Evolutionary conservation across 1,284 basidiomycete species (phyloP).

Genomic region (Chalciporus sp.): DNA sequence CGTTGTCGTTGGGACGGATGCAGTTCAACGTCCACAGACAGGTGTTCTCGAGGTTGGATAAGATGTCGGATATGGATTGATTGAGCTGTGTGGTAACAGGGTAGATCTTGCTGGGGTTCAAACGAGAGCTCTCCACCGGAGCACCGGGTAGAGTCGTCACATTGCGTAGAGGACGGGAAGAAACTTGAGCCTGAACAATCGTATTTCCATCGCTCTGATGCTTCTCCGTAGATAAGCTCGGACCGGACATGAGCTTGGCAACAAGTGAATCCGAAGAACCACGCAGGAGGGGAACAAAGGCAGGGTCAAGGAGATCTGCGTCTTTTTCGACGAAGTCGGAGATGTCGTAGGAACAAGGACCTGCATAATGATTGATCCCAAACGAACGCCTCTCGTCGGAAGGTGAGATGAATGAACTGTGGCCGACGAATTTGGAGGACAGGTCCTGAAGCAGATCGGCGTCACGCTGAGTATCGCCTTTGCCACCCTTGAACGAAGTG

Average conservation of each 20-base stretch:
- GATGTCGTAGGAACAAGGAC: constrained; percentile 76
- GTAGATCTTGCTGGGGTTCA: constrained; percentile 78
- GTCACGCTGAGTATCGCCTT: constrained; percentile 70
- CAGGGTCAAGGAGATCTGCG: constrained; percentile 83
- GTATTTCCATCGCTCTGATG: constrained; percentile 83
- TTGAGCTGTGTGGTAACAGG: constrained; percentile 85
- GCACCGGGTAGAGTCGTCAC: constrained; percentile 51
- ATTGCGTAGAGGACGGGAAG: constrained; percentile 62
- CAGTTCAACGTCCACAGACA: constrained; percentile 81
- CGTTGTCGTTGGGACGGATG: constrained; percentile 89
- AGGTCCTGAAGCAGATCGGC: constrained; percentile 77
- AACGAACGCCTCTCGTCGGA: constrained; percentile 56
- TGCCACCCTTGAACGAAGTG: constrained; percentile 74
- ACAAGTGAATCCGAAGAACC: constrained; percentile 77
- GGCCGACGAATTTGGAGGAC: constrained; percentile 68
- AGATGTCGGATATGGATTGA: constrained; percentile 71
- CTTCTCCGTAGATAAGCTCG: constrained; percentile 83
- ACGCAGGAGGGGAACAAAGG: constrained; percentile 81
- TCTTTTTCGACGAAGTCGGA: constrained; percentile 81
- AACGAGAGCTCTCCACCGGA: constrained; percentile 43
- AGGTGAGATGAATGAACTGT: constrained; percentile 73
- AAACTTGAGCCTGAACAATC: constrained; percentile 93
- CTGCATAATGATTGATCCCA: constrained; percentile 89
- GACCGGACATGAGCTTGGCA: constrained; percentile 84
- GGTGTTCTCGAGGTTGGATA: constrained; percentile 64